phyloP scores from a whole-genome alignment of 2,329 filamentous ascomycete genomes.

The Scedosporium aurantiacum region DNA sequence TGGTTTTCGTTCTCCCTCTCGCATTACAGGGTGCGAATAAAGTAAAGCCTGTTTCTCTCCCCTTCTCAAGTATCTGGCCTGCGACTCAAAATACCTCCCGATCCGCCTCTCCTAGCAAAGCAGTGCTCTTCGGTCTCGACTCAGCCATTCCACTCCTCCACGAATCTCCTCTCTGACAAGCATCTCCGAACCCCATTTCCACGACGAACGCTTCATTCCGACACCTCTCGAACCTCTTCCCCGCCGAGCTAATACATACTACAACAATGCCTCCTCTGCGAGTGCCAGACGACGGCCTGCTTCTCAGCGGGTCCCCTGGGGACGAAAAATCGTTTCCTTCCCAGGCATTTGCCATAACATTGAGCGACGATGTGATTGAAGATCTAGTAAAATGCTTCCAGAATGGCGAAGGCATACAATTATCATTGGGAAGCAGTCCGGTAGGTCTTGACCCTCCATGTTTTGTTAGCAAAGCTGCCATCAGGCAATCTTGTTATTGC shows the following conservation, averaged over 20 bases:
- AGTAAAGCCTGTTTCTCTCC: neutral
- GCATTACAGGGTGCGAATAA: neutral
- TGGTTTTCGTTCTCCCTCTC: neutral
- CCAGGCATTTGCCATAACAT: conserved; percentile 47
- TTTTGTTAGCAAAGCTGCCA: neutral
- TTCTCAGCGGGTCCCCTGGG: conserved; percentile 39
- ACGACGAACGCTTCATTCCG: neutral
- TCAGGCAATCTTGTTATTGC: neutral
- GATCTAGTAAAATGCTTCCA: conserved; percentile 51
- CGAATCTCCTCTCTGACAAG: neutral
- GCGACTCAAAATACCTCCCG: neutral
- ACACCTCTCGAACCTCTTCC: conserved; percentile 23
- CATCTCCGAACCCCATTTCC: neutral
- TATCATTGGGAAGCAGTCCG: conserved; percentile 46
- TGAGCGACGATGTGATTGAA: conserved; percentile 47
- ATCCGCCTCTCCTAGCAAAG: neutral
- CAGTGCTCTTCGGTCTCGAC: neutral
- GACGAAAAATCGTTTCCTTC: conserved; percentile 32
- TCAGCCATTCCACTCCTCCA: neutral
- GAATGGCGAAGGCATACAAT: conserved; percentile 43
- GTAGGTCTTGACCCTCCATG: conserved; percentile 34
- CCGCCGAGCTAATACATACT: conserved; percentile 30
- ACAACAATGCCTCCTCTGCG: conserved; percentile 30
- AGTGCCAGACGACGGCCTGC: conserved; percentile 46
- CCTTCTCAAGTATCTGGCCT: neutral